phyloP scores from a whole-genome alignment of 1,139 yeast species.

The Scheffersomyces titani region DNA sequence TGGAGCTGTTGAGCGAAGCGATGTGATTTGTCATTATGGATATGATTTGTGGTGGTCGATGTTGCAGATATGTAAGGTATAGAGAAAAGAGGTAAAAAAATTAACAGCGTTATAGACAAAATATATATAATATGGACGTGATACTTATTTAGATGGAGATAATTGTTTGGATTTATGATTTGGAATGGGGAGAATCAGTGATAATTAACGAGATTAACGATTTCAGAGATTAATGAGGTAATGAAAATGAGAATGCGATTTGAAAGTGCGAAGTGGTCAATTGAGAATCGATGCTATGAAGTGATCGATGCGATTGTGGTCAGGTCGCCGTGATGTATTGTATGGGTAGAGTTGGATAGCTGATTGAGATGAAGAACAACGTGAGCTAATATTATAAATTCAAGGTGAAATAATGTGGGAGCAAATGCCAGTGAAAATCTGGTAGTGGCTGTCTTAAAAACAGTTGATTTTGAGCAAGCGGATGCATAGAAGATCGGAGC shows the following conservation, averaged over 20 bases:
- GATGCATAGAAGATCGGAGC: not conserved
- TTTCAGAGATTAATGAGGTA: not conserved
- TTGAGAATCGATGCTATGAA: not conserved
- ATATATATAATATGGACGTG: not conserved
- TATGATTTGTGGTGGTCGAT: not conserved
- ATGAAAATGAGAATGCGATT: not conserved
- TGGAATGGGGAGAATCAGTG: not conserved
- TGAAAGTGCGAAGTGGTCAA: not conserved
- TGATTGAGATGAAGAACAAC: not conserved
- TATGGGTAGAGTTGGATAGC: not conserved
- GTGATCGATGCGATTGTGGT: not conserved
- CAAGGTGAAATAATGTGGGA: not conserved
- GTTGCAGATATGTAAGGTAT: conserved; percentile 3
- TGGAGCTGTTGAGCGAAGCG: not conserved
- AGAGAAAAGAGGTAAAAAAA: not conserved
- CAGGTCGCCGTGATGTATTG: not conserved
- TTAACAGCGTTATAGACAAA: too few species aligned
- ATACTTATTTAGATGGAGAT: not conserved
- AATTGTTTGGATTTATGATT: not conserved
- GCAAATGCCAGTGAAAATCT: not conserved
- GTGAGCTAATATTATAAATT: not conserved
- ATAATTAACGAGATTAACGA: not conserved
- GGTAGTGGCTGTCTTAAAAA: not conserved
- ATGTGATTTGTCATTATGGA: not conserved
- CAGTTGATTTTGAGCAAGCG: not conserved